Percentiles rank a stretch among this genome's conserved stretches.
Evolutionary conservation across 2,329 filamentous ascomycete genomes (phyloP).

Genomic region (Arthrobotrys megalospora): DNA sequence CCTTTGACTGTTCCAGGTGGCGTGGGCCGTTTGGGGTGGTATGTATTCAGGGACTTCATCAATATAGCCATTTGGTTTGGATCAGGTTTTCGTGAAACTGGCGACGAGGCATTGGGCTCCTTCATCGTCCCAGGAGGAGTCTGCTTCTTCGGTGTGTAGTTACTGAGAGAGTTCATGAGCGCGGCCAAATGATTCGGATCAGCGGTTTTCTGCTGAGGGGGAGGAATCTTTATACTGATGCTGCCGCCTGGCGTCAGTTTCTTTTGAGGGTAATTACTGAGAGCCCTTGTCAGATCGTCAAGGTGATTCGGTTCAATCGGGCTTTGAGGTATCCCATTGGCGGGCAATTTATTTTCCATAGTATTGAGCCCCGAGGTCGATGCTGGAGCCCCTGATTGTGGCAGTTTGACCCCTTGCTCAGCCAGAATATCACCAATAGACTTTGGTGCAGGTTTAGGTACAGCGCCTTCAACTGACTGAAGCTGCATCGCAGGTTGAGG

Average conservation of each 20-base stretch:
- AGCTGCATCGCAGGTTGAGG: constrained; percentile 54
- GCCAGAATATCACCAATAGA: constrained; percentile 45
- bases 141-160: constrained; percentile 36
- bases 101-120: neutral
- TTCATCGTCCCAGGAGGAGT: constrained; percentile 43
- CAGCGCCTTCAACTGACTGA: constrained; percentile 31
- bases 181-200: constrained; percentile 42
- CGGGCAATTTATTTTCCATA: constrained; percentile 17
- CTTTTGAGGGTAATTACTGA: constrained; percentile 29
- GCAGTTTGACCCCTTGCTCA: constrained; percentile 43
- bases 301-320: constrained; percentile 25
- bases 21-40: constrained; percentile 43
- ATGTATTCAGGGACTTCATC: constrained; percentile 34
- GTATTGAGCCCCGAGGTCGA: neutral
- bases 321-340: constrained; percentile 20
- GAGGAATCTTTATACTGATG: constrained; percentile 21
- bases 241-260: constrained; percentile 38
- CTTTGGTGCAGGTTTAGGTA: constrained; percentile 15
- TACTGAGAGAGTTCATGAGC: constrained; percentile 29
- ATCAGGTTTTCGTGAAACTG: constrained; percentile 26
- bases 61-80: constrained; percentile 41
- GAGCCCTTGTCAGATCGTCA: constrained; percentile 21
- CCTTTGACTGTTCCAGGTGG: constrained; percentile 35
- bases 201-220: constrained; percentile 26
- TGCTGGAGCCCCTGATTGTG: constrained; percentile 4